Evolutionary conservation across 2,329 filamentous ascomycete genomes (phyloP), one percentile per base, ranked within the genome.

Genomic region (Fusarium sp.): DNA sequence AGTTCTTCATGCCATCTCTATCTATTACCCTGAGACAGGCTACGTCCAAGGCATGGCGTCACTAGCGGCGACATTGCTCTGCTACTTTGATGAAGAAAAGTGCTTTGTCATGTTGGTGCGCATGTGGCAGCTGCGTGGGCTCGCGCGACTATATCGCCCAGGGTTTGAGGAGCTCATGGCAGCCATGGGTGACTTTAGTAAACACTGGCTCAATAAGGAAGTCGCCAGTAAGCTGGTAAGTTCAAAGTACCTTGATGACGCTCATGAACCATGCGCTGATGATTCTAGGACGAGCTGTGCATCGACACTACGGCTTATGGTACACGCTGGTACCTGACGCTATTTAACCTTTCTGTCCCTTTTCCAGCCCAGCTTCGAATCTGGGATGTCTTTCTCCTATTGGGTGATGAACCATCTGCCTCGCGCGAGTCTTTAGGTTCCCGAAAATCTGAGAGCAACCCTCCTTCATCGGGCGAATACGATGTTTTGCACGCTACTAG

Each of bases 41-140:
- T 99, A 99, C 78, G 96, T 98, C 1, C 96, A 99, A 80, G 96
- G 96, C 55, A 99, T 99, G 96, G 96, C 95, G 17, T 93, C 94
- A 22, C 84, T 98, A 39, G 95, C 93, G 3, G 95, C 95, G 1
- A 98, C 96, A 1, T 84, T 99, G 20, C 88, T 99, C 8, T 97
- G 95, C 77, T 99, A 99, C 78, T 99, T 95, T 79, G 95, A 98
- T 70, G 96, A 99, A 80, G 96, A 98, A 79, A 90, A 90, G 73
- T 91, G 93, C 7, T 99, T 99, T 75, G 89, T 98, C 48, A 98
- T 99, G 96, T 83, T 98, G 55, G 95, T 97, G n/a, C 89, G 96
- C 24, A 85, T 99, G 76, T 99, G 95, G 94, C 90, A 94, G 76
- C 85, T 97, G 62, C 90, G 96, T 61, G 95, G 96, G 3, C 85